Conservation (phyloP, 2,329 filamentous ascomycete species). For the Verticillium tricorpus region DNA sequence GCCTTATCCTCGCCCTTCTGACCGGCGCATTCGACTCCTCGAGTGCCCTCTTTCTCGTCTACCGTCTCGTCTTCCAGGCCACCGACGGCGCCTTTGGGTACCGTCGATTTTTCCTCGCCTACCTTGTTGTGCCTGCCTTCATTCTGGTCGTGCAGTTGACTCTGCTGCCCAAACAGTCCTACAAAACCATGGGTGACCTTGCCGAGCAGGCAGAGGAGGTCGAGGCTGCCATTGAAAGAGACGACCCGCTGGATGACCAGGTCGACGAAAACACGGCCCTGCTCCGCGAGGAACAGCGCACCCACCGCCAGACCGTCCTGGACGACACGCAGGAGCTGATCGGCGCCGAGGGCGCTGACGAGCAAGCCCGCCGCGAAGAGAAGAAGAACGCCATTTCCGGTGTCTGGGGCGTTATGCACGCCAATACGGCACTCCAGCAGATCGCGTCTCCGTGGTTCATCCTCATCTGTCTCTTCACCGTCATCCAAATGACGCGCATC, state of each 20-base stretch:
- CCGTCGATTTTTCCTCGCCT: slow-evolving; percentile 65
- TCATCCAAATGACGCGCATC: slow-evolving; percentile 74
- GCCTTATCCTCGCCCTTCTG: slow-evolving; percentile 73
- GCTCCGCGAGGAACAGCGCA: slow-evolving; percentile 50
- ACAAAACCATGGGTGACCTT: slow-evolving; percentile 82
- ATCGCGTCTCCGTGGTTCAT: slow-evolving; percentile 80
- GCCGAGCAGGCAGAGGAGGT: slow-evolving; percentile 64
- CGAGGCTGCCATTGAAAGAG: slow-evolving; percentile 21
- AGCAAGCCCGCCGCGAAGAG: slow-evolving; percentile 64
- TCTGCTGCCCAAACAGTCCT: slow-evolving; percentile 70
- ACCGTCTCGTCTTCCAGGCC: slow-evolving; percentile 64
- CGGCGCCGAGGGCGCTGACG: slow-evolving; percentile 55
- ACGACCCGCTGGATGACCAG: slow-evolving; percentile 46
- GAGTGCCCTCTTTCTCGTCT: slow-evolving; percentile 71
- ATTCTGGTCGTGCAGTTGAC: slow-evolving; percentile 65
- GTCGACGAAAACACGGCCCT: slow-evolving; percentile 53
- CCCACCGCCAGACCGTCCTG: slow-evolving; percentile 58
- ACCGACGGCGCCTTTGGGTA: slow-evolving; percentile 53
- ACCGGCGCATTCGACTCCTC: slow-evolving; percentile 83
- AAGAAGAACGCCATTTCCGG: slow-evolving; percentile 66
- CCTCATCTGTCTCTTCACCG: slow-evolving; percentile 76
- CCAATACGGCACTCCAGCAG: slow-evolving; percentile 64
- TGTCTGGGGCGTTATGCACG: slow-evolving; percentile 84
- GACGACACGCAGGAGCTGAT: slow-evolving; percentile 71
- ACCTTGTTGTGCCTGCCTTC: slow-evolving; percentile 64